Conservation (phyloP, 306 rosid species). For the Pyrus betulifolia region DNA sequence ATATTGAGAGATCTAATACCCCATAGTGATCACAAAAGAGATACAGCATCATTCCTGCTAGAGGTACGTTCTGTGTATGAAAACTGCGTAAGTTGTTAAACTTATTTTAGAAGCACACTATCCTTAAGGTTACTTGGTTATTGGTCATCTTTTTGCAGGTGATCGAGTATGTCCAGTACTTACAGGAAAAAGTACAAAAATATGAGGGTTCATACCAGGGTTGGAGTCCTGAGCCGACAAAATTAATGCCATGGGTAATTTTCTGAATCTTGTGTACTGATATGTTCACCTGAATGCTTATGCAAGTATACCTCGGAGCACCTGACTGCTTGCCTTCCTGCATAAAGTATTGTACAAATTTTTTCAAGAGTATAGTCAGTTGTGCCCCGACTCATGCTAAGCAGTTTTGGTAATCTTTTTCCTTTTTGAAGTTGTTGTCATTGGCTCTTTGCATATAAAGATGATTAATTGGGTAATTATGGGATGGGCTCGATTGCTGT, state of each 20-base stretch:
- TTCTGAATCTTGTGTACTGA: neutral
- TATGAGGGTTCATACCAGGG: conserved; percentile 84
- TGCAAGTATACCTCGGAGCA: neutral
- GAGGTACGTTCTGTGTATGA: conserved; percentile 48
- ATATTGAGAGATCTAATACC: conserved; percentile 97
- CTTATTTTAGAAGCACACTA: neutral
- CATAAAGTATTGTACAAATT: neutral
- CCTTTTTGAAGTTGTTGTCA: neutral
- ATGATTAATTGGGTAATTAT: neutral
- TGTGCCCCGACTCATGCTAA: neutral
- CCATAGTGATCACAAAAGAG: conserved; percentile 93
- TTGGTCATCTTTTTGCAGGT: conserved; percentile 43
- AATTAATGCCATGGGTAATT: conserved; percentile 94
- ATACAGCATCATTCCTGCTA: conserved; percentile 85
- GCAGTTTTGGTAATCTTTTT: neutral
- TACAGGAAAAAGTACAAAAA: conserved; percentile 83
- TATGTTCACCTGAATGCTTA: neutral
- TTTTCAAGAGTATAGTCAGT: neutral
- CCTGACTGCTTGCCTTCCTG: neutral
- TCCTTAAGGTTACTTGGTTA: neutral
- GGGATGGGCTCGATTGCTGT: neutral
- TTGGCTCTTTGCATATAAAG: neutral
- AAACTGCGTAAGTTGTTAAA: neutral
- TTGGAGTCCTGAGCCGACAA: conserved; percentile 82
- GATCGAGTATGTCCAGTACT: conserved; percentile 83